phyloP scores from a whole-genome alignment of 2,329 filamentous ascomycete genomes.

The Talaromyces sp. region DNA sequence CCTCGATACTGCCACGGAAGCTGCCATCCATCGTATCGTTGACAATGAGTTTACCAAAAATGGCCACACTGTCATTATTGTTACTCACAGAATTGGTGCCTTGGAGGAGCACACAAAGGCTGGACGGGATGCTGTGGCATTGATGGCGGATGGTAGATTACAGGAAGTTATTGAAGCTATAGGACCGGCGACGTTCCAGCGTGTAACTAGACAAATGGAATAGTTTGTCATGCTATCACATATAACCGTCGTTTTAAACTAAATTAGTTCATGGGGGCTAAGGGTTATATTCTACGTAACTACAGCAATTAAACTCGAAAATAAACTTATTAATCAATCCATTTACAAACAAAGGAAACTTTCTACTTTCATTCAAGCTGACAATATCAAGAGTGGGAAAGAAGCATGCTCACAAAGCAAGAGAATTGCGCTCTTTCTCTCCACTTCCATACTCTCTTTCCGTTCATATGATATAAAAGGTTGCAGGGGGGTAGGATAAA shows the following conservation, averaged over 20 bases:
- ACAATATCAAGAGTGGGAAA: neutral
- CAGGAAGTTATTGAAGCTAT: neutral
- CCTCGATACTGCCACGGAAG: conserved; percentile 2
- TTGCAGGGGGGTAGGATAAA: neutral
- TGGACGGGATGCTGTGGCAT: conserved; percentile 3
- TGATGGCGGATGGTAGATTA: conserved; percentile 6
- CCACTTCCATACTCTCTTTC: neutral
- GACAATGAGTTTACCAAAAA: neutral
- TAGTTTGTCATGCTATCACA: no score
- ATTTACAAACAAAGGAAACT: conserved; percentile 2
- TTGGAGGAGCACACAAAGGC: neutral
- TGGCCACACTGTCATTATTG: conserved; percentile 3
- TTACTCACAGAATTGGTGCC: conserved; percentile 2
- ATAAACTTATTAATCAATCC: neutral
- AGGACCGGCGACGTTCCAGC: neutral
- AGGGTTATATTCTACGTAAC: no score
- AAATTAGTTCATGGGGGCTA: no score
- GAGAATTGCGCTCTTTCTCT: neutral
- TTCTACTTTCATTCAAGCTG: conserved; percentile 1
- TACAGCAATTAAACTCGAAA: no score
- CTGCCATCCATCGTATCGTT: neutral
- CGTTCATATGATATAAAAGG: neutral
- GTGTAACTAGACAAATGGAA: no score
- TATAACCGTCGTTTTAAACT: no score
- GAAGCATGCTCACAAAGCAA: neutral